phyloP scores from a whole-genome alignment of 129 eudicot species.

The Saussurea involucrata region DNA sequence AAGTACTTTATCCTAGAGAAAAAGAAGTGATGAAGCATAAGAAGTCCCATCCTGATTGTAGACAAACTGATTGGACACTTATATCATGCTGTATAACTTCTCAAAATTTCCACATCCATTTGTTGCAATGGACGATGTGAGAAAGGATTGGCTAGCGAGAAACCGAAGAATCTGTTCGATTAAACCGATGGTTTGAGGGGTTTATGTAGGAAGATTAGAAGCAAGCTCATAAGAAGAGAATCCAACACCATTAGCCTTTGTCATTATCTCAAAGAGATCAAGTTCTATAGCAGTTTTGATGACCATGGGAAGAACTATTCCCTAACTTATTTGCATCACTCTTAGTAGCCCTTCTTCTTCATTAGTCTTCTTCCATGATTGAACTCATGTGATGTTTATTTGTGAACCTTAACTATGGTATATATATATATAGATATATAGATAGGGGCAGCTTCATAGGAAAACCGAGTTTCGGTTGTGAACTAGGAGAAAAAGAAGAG shows the following conservation, averaged over 20 bases:
- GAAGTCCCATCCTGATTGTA: slow-evolving; percentile 34
- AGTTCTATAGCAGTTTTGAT: slow-evolving; percentile 37
- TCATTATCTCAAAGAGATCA: neutral
- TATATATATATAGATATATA: too few relatives aligned
- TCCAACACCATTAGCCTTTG: neutral
- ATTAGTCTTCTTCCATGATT: slow-evolving; percentile 11
- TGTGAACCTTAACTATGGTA: too few relatives aligned
- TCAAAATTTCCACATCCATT: slow-evolving; percentile 9
- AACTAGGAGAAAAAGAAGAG: too few relatives aligned
- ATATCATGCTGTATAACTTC: slow-evolving; percentile 29
- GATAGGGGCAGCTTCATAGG: too few relatives aligned
- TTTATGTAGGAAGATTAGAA: slow-evolving; percentile 21
- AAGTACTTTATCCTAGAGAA: slow-evolving; percentile 28
- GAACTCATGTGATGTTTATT: neutral
- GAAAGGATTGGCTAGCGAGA: slow-evolving; percentile 25
- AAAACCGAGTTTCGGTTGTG: too few relatives aligned
- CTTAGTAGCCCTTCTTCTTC: slow-evolving; percentile 14
- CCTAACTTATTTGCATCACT: slow-evolving; percentile 7
- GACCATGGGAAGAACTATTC: slow-evolving; percentile 36
- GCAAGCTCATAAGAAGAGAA: slow-evolving; percentile 40
- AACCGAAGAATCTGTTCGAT: slow-evolving; percentile 40
- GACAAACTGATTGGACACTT: slow-evolving; percentile 22
- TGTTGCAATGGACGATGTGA: neutral
- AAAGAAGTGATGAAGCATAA: slow-evolving; percentile 21
- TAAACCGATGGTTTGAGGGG: slow-evolving; percentile 17